phyloP scores from a whole-genome alignment of 176 grass and related monocot species.

The Olyra latifolia region DNA sequence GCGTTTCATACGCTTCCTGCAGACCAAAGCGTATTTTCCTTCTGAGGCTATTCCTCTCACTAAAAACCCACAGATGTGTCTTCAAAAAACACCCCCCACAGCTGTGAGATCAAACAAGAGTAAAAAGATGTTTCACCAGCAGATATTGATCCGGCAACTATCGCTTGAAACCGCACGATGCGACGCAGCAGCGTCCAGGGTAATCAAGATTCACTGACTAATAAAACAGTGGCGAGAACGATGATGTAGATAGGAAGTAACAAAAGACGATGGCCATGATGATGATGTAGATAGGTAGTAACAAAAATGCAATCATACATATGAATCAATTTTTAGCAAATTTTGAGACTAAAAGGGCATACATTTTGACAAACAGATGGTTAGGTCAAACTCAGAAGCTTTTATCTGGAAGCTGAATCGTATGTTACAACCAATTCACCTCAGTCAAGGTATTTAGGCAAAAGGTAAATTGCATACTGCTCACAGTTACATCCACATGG shows the following conservation, averaged over 20 bases:
- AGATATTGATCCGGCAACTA: neutral
- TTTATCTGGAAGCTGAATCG: neutral
- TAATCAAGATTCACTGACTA: neutral
- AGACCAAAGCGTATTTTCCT: no score
- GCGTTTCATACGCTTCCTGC: no score
- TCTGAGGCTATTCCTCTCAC: no score
- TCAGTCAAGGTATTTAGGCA: neutral
- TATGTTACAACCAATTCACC: neutral
- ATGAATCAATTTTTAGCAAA: neutral
- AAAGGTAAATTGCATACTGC: neutral
- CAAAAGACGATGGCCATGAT: neutral
- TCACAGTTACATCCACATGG: neutral
- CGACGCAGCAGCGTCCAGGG: neutral
- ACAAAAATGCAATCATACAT: neutral
- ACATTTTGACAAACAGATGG: neutral
- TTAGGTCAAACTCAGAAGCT: neutral
- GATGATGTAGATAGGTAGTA: neutral
- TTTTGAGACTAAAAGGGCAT: neutral
- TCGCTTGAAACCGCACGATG: neutral
- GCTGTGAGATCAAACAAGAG: neutral
- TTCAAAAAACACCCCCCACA: no score
- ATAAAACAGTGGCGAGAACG: neutral
- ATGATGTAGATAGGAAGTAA: neutral
- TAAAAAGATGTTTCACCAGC: neutral
- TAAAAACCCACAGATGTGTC: no score